Conservation (phyloP, 495 filamentous ascomycete species). For the Penicillium waksmanii region DNA sequence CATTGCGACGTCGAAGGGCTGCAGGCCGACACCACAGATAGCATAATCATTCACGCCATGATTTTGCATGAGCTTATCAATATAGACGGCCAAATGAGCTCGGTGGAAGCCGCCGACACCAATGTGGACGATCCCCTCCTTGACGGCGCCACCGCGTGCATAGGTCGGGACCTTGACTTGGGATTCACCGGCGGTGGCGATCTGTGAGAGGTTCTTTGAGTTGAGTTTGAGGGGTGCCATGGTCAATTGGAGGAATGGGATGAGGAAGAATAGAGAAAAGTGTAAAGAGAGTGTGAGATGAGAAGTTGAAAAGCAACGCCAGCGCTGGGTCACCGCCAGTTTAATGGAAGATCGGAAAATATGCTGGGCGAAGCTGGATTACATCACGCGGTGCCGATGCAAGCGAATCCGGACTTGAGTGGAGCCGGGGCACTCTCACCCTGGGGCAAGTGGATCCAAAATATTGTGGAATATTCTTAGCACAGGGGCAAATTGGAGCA, state of each 20-base stretch:
- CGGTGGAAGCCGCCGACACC: constrained; percentile 56
- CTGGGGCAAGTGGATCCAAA: constrained; percentile 6
- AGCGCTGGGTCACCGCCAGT: constrained; percentile 1
- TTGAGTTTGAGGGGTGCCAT: constrained; percentile 49
- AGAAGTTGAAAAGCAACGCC: background rate
- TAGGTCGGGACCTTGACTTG: constrained; percentile 43
- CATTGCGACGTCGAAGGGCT: constrained; percentile 50
- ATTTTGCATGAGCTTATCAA: constrained; percentile 51
- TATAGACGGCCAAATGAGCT: constrained; percentile 52
- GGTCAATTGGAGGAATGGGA: background rate
- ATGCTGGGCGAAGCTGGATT: constrained; percentile 5
- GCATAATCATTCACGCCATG: constrained; percentile 47
- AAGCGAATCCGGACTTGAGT: constrained; percentile 1
- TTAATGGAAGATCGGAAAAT: background rate
- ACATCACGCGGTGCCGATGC: constrained; percentile 1
- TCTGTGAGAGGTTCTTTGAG: constrained; percentile 42
- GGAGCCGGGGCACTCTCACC: constrained; percentile 5
- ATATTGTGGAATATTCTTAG: constrained; percentile 1
- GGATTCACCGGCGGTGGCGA: constrained; percentile 31
- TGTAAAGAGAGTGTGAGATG: background rate
- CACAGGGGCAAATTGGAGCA: constrained; percentile 6
- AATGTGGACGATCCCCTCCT: constrained; percentile 54
- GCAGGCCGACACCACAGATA: constrained; percentile 51
- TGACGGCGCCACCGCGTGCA: constrained; percentile 42
- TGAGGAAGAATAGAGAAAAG: background rate